A percentile compares a stretch with the other conserved stretches of the same genome.
Conservation (phyloP, 306 rosid species). For the Pyrus communis region DNA sequence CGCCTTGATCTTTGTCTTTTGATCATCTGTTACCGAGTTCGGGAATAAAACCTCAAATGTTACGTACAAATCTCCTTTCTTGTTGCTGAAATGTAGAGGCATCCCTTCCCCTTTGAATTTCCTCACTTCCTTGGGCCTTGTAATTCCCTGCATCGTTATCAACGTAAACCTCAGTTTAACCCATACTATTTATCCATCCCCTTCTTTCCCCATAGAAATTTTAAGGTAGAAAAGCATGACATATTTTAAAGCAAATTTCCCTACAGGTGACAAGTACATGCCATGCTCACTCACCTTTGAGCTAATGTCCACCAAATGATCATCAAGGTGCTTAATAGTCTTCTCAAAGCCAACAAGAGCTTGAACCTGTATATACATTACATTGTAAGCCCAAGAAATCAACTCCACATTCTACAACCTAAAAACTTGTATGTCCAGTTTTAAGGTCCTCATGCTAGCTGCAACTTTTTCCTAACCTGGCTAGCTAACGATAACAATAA, state of each 20-base stretch:
- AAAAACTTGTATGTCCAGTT: neutral
- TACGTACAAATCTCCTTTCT: slow-evolving; percentile 83
- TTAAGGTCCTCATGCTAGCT: neutral
- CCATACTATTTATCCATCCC: too few species aligned
- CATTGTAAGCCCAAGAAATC: slow-evolving; percentile 13
- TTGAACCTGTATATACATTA: slow-evolving; percentile 56
- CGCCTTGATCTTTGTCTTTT: slow-evolving; percentile 61
- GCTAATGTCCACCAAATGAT: slow-evolving; percentile 77
- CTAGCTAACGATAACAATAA: neutral
- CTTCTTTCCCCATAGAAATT: too few species aligned
- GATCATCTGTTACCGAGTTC: slow-evolving; percentile 65
- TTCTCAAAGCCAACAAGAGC: slow-evolving; percentile 94
- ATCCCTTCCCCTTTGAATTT: slow-evolving; percentile 95
- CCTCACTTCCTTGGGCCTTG: slow-evolving; percentile 83
- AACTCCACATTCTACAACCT: slow-evolving; percentile 1
- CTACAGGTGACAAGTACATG: neutral
- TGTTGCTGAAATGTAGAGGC: slow-evolving; percentile 83
- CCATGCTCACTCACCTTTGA: slow-evolving; percentile 53
- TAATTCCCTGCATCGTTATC: slow-evolving; percentile 58
- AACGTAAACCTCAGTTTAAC: slow-evolving; percentile 8
- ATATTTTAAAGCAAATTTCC: neutral
- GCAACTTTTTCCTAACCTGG: neutral
- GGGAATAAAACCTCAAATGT: slow-evolving; percentile 87
- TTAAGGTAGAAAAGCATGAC: too few species aligned
- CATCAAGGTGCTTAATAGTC: slow-evolving; percentile 80